Evolutionary conservation across 768 basidiomycete species (phyloP).

Genomic region (Chalciporus sphaerocephalus): DNA sequence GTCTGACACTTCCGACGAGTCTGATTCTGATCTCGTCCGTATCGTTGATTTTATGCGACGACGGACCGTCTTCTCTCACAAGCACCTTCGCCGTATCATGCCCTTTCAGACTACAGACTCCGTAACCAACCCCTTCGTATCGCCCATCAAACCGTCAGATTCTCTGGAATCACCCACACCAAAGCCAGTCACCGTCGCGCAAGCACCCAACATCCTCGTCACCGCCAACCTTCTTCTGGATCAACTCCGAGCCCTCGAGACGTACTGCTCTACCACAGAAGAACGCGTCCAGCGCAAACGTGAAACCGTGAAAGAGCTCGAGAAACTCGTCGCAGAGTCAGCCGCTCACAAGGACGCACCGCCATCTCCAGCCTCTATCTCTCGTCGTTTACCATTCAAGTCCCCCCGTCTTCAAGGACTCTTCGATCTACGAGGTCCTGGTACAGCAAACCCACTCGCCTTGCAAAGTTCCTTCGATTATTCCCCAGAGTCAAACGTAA

Average conservation of each 20-base stretch:
- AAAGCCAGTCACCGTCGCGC: not conserved
- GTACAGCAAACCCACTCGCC: conserved; percentile 19
- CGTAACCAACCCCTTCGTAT: conserved; percentile 19
- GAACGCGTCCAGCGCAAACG: conserved; percentile 24
- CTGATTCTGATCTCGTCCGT: too few species aligned
- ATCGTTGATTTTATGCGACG: too few species aligned
- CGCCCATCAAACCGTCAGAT: conserved; percentile 12
- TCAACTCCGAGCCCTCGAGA: conserved; percentile 26
- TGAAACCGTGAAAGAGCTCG: conserved; percentile 20
- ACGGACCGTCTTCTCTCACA: too few species aligned
- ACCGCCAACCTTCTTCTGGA: conserved; percentile 29
- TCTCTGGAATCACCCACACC: not conserved
- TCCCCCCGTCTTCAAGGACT: conserved; percentile 31
- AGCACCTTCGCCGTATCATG: conserved; percentile 4
- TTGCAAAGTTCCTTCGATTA: conserved; percentile 25
- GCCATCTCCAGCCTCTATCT: conserved; percentile 13
- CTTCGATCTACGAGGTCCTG: conserved; percentile 28
- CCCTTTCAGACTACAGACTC: not conserved
- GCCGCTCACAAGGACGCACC: conserved; percentile 11
- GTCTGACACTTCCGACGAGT: too few species aligned
- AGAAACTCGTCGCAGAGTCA: conserved; percentile 16
- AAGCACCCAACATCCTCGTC: conserved; percentile 22
- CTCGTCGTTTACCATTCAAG: conserved; percentile 9
- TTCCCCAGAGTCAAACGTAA: conserved; percentile 11
- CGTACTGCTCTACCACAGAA: conserved; percentile 18